Conservation (phyloP, 2,329 filamentous ascomycete species). For the Fusarium sp. region DNA sequence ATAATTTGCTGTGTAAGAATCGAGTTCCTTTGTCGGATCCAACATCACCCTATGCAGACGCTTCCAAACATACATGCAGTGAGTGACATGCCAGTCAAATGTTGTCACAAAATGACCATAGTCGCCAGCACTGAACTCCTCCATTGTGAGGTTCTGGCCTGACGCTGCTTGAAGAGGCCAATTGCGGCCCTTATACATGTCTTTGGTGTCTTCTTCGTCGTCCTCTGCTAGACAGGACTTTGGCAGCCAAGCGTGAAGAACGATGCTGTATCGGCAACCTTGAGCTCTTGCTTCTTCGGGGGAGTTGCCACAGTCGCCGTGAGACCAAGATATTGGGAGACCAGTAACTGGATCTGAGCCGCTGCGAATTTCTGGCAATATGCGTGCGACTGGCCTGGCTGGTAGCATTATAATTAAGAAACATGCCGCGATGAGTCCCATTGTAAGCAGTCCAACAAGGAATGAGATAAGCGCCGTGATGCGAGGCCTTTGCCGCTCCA, state of each 20-base stretch:
- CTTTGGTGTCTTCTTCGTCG: conserved; percentile 1
- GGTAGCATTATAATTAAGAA: background rate
- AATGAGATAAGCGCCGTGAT: background rate
- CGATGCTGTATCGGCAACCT: conserved; percentile 13
- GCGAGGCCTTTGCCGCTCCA: too few species aligned
- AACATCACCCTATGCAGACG: conserved; percentile 11
- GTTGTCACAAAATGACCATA: background rate
- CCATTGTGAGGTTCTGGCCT: conserved; percentile 3
- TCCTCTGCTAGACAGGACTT: conserved; percentile 8
- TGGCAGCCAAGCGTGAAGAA: conserved; percentile 15
- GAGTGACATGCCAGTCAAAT: conserved; percentile 20
- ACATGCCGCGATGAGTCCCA: background rate
- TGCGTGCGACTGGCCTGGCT: background rate
- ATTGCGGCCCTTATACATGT: conserved; percentile 1
- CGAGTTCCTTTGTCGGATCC: conserved; percentile 1
- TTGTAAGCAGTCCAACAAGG: conserved; percentile 1
- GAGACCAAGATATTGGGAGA: conserved; percentile 14
- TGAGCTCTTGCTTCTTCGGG: conserved; percentile 2
- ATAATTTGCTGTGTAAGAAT: conserved; percentile 14
- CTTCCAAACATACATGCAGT: conserved; percentile 21
- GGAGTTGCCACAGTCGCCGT: conserved; percentile 15
- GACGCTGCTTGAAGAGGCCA: conserved; percentile 1
- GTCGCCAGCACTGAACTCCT: conserved; percentile 1
- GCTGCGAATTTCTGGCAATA: background rate
- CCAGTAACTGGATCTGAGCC: conserved; percentile 11